Conservation (phyloP, 2,329 filamentous ascomycete genomes). For the Cytospora chrysosperma region DNA sequence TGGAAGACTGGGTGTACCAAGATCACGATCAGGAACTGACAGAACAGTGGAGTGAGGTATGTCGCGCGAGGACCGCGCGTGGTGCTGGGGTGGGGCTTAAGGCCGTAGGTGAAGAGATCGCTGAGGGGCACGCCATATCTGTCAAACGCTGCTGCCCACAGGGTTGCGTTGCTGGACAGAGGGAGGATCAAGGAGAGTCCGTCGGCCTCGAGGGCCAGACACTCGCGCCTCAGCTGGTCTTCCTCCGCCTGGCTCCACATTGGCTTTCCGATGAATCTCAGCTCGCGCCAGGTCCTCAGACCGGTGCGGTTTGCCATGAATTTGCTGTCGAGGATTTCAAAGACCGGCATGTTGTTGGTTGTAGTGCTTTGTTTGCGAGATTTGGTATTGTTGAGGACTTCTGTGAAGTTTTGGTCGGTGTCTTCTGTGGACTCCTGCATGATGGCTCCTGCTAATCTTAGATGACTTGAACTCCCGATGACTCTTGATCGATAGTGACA, state of each 20-base stretch:
- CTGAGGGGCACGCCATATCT: not conserved
- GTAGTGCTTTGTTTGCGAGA: too few relatives aligned
- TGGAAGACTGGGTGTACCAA: constrained; percentile 8
- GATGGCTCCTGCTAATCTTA: too few relatives aligned
- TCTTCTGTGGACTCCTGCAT: too few relatives aligned
- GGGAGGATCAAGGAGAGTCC: not conserved
- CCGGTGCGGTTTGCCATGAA: not conserved
- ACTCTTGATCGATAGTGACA: not conserved
- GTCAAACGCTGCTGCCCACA: constrained; percentile 6
- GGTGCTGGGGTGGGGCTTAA: not conserved
- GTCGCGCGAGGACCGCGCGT: not conserved
- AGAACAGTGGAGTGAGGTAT: not conserved
- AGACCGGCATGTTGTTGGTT: not conserved
- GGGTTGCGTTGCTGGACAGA: not conserved
- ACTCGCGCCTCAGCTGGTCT: not conserved
- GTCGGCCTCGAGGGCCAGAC: not conserved
- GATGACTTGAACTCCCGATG: too few relatives aligned
- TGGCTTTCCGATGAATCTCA: not conserved
- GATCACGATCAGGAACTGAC: not conserved
- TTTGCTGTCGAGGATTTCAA: constrained; percentile 4
- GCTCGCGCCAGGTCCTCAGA: constrained; percentile 4
- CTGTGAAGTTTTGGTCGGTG: not conserved
- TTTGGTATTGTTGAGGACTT: not conserved
- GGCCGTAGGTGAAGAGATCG: constrained; percentile 12
- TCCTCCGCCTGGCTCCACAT: constrained; percentile 1